A percentile compares a stretch with the other conserved stretches of the same genome.
These are phyloP conservation scores for Alternaria gaisen DNA, from an alignment of 2,329 filamentous ascomycete species.

Conservation along the genomic window DNA sequence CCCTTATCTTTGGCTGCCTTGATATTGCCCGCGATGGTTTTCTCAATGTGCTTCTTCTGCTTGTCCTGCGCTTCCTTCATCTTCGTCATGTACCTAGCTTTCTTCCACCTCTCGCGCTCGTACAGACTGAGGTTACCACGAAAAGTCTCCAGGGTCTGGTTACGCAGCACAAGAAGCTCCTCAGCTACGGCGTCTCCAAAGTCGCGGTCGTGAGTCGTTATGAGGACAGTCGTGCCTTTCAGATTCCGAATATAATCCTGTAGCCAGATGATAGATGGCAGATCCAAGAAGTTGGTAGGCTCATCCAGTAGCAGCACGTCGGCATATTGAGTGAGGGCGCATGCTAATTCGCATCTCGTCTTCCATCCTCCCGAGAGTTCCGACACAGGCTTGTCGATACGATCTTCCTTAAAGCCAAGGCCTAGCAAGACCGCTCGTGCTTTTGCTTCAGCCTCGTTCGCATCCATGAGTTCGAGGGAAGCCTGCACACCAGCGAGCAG, in stretches of 20 bases:
- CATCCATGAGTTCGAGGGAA: constrained; percentile 68
- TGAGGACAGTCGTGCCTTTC: constrained; percentile 70
- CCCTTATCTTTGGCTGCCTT: constrained; percentile 78
- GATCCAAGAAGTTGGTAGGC: constrained; percentile 85
- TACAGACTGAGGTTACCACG: constrained; percentile 77
- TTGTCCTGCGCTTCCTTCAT: constrained; percentile 86
- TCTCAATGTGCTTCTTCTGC: constrained; percentile 81
- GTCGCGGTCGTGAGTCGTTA: constrained; percentile 86
- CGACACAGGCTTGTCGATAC: constrained; percentile 67
- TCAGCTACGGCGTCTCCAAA: constrained; percentile 79
- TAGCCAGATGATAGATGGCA: constrained; percentile 85
- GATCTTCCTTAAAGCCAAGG: constrained; percentile 73
- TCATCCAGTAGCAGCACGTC: constrained; percentile 86
- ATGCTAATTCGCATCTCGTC: constrained; percentile 55
- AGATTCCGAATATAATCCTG: constrained; percentile 72
- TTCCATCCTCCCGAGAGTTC: constrained; percentile 74
- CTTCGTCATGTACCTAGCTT: constrained; percentile 71
- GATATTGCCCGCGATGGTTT: constrained; percentile 77
- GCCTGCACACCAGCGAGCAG: constrained; percentile 74
- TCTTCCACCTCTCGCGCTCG: constrained; percentile 72
- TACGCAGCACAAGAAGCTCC: constrained; percentile 78
- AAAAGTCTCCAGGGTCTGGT: constrained; percentile 76
- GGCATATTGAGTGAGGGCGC: constrained; percentile 72
- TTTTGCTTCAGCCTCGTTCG: constrained; percentile 70
- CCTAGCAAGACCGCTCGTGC: constrained; percentile 70